Evolutionary conservation across 495 filamentous ascomycete species (phyloP).

Genomic region (Aspergillus asperescens): DNA sequence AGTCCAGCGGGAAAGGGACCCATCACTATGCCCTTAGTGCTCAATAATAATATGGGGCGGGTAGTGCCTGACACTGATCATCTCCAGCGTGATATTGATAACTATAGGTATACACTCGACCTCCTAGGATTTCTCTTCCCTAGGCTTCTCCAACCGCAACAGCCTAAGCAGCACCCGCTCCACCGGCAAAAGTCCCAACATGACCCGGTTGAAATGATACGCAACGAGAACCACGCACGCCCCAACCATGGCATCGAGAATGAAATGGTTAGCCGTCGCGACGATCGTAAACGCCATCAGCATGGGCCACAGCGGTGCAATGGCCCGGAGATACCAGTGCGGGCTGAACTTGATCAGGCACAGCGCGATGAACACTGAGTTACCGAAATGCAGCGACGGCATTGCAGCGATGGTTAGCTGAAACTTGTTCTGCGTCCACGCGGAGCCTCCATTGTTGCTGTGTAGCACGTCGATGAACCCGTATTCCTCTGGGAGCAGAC

Average conservation of each 20-base stretch:
- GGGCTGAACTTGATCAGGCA: constrained; percentile 47
- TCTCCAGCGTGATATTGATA: not conserved
- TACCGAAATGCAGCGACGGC: constrained; percentile 56
- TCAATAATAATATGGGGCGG: too few species aligned
- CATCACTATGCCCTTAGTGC: too few species aligned
- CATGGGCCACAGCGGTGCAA: constrained; percentile 53
- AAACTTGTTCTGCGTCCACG: constrained; percentile 56
- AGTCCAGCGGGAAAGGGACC: too few species aligned
- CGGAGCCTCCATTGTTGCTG: constrained; percentile 49
- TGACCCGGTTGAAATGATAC: constrained; percentile 39
- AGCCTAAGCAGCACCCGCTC: constrained; percentile 8
- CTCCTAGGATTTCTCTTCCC: too few species aligned
- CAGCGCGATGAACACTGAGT: constrained; percentile 53
- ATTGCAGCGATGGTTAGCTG: constrained; percentile 51
- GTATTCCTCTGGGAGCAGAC: constrained; percentile 54
- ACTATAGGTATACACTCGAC: not conserved
- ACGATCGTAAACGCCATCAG: constrained; percentile 57
- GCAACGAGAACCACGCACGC: constrained; percentile 44
- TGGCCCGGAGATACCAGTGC: constrained; percentile 30
- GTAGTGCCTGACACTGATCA: too few species aligned
- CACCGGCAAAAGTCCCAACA: constrained; percentile 12
- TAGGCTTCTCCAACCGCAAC: constrained; percentile 17
- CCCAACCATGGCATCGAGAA: constrained; percentile 52
- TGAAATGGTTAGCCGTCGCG: constrained; percentile 62
- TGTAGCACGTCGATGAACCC: constrained; percentile 60